A percentile compares a stretch with the other conserved stretches of the same genome.
These are phyloP conservation scores for Zopfochytrium polystomum DNA, from an alignment of 371 early-diverging fungal species.

Conservation along the genomic window DNA sequence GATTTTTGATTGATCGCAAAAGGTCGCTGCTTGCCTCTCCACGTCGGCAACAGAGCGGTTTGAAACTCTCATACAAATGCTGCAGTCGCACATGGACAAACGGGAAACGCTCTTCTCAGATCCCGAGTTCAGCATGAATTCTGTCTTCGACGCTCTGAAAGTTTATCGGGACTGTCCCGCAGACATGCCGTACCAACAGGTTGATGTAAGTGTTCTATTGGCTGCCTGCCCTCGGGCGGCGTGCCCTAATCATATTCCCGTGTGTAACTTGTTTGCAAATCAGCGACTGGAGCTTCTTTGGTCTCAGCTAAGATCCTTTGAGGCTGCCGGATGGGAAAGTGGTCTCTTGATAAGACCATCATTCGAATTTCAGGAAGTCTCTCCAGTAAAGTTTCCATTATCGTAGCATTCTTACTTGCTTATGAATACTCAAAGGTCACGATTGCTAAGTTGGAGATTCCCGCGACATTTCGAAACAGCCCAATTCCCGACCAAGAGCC, in stretches of 20 bases:
- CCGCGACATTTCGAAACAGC: constrained; percentile 20
- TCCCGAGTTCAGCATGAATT: constrained; percentile 13
- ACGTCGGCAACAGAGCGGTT: constrained; percentile 2
- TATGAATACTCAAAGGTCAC: too few species aligned
- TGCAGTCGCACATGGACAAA: constrained; percentile 58
- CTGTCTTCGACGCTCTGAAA: constrained; percentile 50
- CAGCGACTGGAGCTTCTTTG: constrained; percentile 68
- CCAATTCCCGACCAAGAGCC: constrained; percentile 31
- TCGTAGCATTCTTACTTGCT: too few species aligned
- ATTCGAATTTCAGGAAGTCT: constrained; percentile 35
- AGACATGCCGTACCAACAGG: constrained; percentile 44
- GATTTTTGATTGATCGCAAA: neutral
- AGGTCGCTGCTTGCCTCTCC: constrained; percentile 10
- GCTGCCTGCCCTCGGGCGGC: neutral
- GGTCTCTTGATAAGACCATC: constrained; percentile 58
- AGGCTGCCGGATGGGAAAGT: constrained; percentile 60
- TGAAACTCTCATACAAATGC: constrained; percentile 37
- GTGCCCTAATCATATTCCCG: neutral
- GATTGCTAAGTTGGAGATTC: too few species aligned
- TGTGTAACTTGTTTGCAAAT: constrained; percentile 1
- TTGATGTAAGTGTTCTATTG: constrained; percentile 50
- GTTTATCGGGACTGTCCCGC: constrained; percentile 49
- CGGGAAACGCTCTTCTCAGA: constrained; percentile 40
- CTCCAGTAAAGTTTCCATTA: too few species aligned
- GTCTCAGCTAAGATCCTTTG: constrained; percentile 60